Conservation (phyloP, 495 filamentous ascomycete genomes). For the Penicilliopsis zonata region DNA sequence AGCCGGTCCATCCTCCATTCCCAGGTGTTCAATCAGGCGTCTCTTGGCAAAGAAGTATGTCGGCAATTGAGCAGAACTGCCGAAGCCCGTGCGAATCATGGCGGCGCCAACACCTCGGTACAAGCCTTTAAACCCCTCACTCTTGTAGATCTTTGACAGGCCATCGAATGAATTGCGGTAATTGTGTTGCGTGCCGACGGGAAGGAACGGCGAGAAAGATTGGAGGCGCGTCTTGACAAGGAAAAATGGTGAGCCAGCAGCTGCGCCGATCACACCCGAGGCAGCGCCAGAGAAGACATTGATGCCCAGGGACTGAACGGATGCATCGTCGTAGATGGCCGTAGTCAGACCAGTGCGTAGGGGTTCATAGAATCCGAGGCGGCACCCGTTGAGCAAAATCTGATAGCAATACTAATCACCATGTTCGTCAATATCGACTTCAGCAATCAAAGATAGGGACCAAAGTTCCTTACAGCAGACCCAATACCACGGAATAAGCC, state of each 20-base stretch:
- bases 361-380: conserved; percentile 95
- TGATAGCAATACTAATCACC: conserved; percentile 84
- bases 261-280: conserved; percentile 82
- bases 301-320: conserved; percentile 68
- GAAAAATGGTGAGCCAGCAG: conserved; percentile 90
- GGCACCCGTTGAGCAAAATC: conserved; percentile 90
- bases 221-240: conserved; percentile 96
- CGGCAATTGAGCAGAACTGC: conserved; percentile 86
- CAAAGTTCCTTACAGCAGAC: conserved; percentile 50
- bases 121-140: conserved; percentile 68
- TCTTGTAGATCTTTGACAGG: conserved; percentile 59
- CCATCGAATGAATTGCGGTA: conserved; percentile 84
- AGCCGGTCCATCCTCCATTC: conserved; percentile 81
- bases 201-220: conserved; percentile 86
- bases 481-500: conserved; percentile 86
- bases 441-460: background rate
- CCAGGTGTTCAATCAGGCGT: conserved; percentile 63
- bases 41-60: conserved; percentile 98
- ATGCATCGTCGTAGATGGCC: conserved; percentile 55
- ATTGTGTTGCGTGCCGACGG: conserved; percentile 89
- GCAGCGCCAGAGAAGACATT: conserved; percentile 88
- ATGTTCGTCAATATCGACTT: background rate
- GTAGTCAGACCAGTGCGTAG: conserved; percentile 58
- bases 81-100: conserved; percentile 96
- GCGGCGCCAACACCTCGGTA: conserved; percentile 86